Percentiles rank a stretch among this genome's conserved stretches.
Conservation (phyloP, 2,329 filamentous ascomycete species). For the Pyrenophora graminea region DNA sequence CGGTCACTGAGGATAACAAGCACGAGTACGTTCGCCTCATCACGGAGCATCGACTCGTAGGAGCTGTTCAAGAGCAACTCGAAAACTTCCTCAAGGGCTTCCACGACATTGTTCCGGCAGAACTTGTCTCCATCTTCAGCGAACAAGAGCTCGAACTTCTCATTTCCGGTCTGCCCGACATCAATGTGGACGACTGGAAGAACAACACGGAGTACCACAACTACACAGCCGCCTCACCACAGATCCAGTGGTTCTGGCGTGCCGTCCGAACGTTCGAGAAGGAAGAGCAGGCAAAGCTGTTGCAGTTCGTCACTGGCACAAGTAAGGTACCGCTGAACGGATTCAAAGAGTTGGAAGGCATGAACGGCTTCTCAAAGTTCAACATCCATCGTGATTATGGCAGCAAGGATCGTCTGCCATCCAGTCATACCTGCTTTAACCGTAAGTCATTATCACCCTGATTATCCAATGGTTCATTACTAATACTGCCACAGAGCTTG, state of each 20-base stretch:
- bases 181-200: slow-evolving; percentile 99
- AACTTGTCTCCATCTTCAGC: slow-evolving; percentile 95
- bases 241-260: slow-evolving; percentile 99
- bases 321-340: slow-evolving; percentile 98
- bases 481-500: slow-evolving; percentile 72
- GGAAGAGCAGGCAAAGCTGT: slow-evolving; percentile 93
- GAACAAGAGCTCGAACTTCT: slow-evolving; percentile 96
- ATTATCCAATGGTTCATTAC: slow-evolving; percentile 12
- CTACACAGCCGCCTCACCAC: slow-evolving; percentile 89
- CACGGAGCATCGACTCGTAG: slow-evolving; percentile 89
- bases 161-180: slow-evolving; percentile 95
- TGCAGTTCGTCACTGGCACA: slow-evolving; percentile 98
- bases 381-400: slow-evolving; percentile 99
- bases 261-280: slow-evolving; percentile 97
- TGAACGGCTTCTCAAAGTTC: slow-evolving; percentile 98
- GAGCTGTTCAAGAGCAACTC: slow-evolving; percentile 92
- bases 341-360: slow-evolving; percentile 98
- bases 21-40: slow-evolving; percentile 94
- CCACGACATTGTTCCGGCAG: slow-evolving; percentile 95
- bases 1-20: slow-evolving; percentile 97
- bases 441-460: slow-evolving; percentile 66
- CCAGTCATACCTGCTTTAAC: slow-evolving; percentile 98
- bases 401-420: slow-evolving; percentile 91
- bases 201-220: slow-evolving; percentile 99
- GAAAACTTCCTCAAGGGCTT: slow-evolving; percentile 93